These are phyloP conservation scores for Chlamydomonas reinhardtii DNA, from an alignment of 163 green algal species.

Conservation along the genomic window DNA sequence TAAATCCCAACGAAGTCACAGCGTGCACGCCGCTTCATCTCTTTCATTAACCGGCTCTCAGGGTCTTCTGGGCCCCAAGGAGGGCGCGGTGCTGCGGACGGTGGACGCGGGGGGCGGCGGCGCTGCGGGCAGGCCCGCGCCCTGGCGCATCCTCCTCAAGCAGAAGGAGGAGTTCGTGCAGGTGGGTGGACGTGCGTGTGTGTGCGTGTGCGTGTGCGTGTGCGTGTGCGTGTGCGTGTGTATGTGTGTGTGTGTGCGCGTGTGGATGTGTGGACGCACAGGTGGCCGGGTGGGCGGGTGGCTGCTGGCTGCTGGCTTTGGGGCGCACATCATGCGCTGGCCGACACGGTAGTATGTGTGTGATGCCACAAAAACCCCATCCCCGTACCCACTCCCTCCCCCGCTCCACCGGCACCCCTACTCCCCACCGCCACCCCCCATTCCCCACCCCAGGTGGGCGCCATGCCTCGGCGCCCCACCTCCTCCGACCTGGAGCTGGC, in stretches of 20 bases:
- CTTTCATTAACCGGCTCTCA: no score
- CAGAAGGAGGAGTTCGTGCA: slow-evolving; percentile 53
- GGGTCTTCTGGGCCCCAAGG: slow-evolving; percentile 58
- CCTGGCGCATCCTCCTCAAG: slow-evolving; percentile 32
- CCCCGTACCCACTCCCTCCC: no score
- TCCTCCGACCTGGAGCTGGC: slow-evolving; percentile 61
- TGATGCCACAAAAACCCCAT: no score
- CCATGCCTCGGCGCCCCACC: slow-evolving; percentile 56
- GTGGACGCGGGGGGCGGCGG: background rate
- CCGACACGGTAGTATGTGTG: no score
- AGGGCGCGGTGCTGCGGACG: slow-evolving; percentile 59
- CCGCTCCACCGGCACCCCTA: no score
- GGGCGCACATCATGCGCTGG: no score
- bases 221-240: background rate
- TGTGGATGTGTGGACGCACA: no score
- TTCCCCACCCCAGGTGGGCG: slow-evolving; percentile 54
- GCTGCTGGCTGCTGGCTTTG: no score
- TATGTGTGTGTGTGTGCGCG: no score
- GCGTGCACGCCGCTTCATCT: no score
- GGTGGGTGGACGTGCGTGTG: slow-evolving; percentile 3
- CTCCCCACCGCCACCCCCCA: background rate
- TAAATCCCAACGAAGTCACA: no score
- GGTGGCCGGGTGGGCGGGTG: no score
- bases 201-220: background rate
- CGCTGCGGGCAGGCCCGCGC: background rate